These are phyloP conservation scores for Phellopilus nigrolimitatus DNA, from an alignment of 1,284 basidiomycete genomes.

Conservation along the genomic window DNA sequence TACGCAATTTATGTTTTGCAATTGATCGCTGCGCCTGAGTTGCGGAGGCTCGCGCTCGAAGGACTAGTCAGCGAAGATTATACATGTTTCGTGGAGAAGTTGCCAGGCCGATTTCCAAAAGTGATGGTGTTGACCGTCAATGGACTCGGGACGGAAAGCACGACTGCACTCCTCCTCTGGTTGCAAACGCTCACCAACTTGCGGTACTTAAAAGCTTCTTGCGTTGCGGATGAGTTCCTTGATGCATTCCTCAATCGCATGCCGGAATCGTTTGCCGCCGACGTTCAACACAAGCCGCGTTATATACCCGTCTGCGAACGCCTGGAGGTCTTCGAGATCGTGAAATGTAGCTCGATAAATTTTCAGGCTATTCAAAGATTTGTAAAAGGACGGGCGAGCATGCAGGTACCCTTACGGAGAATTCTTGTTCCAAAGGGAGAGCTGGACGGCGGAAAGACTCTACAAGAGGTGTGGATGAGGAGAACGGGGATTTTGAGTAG, in stretches of 20 bases:
- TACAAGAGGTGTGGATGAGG: constrained; percentile 1
- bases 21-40: constrained; percentile 10
- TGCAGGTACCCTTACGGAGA: neutral
- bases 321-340: constrained; percentile 8
- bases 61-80: constrained; percentile 2
- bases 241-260: neutral
- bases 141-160: constrained; percentile 1
- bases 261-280: neutral
- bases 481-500: neutral
- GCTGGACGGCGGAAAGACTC: neutral
- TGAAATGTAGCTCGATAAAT: neutral
- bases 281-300: neutral
- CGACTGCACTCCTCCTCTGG: neutral
- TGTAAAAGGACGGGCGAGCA: neutral
- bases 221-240: constrained; percentile 9
- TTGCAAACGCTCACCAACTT: constrained; percentile 9
- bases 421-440: neutral
- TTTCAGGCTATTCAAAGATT: neutral
- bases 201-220: constrained; percentile 9
- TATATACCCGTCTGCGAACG: constrained; percentile 1
- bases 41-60: constrained; percentile 8
- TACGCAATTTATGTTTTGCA: constrained; percentile 13
- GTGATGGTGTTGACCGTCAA: constrained; percentile 11
- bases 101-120: constrained; percentile 11
- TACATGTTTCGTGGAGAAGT: neutral